A percentile compares a stretch with the other conserved stretches of the same genome.
Conservation (phyloP, 1,284 basidiomycete genomes). For the Crepidotus sp. region DNA sequence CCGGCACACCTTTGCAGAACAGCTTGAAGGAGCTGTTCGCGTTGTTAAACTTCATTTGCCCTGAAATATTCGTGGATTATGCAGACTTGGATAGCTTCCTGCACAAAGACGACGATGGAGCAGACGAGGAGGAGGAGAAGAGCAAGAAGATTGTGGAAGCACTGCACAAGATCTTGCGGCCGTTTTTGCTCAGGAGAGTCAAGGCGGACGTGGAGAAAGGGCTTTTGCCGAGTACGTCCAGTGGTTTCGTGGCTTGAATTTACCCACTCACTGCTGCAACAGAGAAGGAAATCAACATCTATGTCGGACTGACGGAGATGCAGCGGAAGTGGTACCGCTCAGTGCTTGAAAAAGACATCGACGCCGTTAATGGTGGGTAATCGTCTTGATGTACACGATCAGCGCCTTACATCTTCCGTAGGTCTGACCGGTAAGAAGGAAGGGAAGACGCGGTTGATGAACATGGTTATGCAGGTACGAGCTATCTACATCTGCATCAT, state of each 20-base stretch:
- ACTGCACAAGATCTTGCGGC: constrained; percentile 92
- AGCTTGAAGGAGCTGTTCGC: constrained; percentile 97
- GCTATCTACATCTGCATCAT: not conserved
- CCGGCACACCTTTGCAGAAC: constrained; percentile 96
- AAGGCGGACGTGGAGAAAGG: constrained; percentile 98
- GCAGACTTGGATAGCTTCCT: constrained; percentile 68
- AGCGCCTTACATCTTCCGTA: constrained; percentile 21
- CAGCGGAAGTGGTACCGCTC: constrained; percentile 97
- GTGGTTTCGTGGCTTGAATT: not conserved
- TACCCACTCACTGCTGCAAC: constrained; percentile 15
- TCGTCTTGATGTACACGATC: not conserved
- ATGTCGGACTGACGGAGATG: constrained; percentile 97
- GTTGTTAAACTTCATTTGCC: constrained; percentile 90
- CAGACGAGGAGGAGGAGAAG: constrained; percentile 76
- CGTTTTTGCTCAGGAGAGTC: constrained; percentile 90
- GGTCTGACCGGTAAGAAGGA: constrained; percentile 94
- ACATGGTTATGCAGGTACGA: constrained; percentile 96
- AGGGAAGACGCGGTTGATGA: constrained; percentile 95
- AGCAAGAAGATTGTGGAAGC: constrained; percentile 95
- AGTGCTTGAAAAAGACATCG: constrained; percentile 97
- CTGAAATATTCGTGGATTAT: constrained; percentile 74
- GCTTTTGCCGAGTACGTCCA: constrained; percentile 67
- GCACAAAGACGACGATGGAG: constrained; percentile 70
- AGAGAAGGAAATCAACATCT: constrained; percentile 99
- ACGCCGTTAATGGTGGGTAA: constrained; percentile 83